These are phyloP conservation scores for Articulospora tetracladia DNA, from an alignment of 495 filamentous ascomycete genomes.

Conservation along the genomic window DNA sequence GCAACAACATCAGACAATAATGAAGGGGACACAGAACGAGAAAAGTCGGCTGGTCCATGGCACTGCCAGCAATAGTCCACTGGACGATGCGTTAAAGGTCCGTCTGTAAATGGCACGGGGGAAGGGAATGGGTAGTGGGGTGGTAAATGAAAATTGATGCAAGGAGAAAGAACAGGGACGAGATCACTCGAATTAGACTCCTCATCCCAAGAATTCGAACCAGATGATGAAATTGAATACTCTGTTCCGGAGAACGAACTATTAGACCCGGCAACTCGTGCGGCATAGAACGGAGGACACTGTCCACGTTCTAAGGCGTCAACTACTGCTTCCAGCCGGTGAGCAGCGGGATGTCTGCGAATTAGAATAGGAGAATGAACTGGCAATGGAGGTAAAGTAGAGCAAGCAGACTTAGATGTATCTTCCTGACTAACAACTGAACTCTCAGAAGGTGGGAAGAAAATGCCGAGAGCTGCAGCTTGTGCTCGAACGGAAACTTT, in stretches of 20 bases:
- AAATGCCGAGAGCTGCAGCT: background rate
- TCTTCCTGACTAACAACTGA: background rate
- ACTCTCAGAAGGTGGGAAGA: background rate
- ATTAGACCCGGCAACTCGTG: background rate
- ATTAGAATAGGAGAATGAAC: background rate
- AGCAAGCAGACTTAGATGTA: no score
- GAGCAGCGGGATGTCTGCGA: background rate
- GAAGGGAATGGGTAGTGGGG: background rate
- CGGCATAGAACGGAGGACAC: background rate
- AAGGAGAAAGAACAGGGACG: conserved; percentile 2
- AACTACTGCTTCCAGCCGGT: background rate
- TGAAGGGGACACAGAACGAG: background rate
- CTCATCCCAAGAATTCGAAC: background rate
- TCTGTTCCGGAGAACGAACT: background rate
- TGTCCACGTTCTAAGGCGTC: background rate
- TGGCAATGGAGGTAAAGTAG: no score
- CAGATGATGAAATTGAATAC: background rate
- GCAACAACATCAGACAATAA: background rate
- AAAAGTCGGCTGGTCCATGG: background rate
- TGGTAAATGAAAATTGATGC: background rate
- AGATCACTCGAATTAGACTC: conserved; percentile 3
- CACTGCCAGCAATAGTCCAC: background rate
- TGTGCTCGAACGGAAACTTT: background rate
- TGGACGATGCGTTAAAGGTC: background rate
- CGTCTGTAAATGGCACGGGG: background rate